These are phyloP conservation scores for Lachancea thermotolerans DNA, from an alignment of 805 yeast genomes.

Conservation along the genomic window DNA sequence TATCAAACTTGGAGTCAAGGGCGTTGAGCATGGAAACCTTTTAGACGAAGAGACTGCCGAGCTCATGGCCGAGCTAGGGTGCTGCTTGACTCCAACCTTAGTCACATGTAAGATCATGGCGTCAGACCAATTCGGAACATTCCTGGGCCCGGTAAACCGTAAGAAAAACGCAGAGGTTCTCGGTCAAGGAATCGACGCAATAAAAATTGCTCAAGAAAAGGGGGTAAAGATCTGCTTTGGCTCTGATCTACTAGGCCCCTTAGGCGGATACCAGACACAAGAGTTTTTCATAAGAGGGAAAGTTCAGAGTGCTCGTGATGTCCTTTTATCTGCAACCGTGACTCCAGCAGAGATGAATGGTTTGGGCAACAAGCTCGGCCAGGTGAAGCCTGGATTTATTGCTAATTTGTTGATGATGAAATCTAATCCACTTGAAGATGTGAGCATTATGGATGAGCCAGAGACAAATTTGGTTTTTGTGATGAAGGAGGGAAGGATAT, in stretches of 20 bases:
- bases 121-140: slow-evolving; percentile 9
- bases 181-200: slow-evolving; percentile 8
- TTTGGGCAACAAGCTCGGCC: slow-evolving; percentile 9
- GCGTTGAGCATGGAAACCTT: slow-evolving; percentile 11
- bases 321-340: too few species aligned
- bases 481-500: slow-evolving; percentile 11
- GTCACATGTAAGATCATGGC: slow-evolving; percentile 11
- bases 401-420: slow-evolving; percentile 11
- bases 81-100: slow-evolving; percentile 11
- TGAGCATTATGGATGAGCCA: slow-evolving; percentile 9
- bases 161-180: slow-evolving; percentile 9
- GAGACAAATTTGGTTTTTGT: slow-evolving; percentile 9
- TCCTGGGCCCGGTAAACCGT: slow-evolving; percentile 6
- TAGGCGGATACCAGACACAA: slow-evolving; percentile 12
- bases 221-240: slow-evolving; percentile 11
- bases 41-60: too few species aligned
- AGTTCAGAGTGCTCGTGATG: too few species aligned
- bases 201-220: slow-evolving; percentile 7
- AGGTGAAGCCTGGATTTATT: slow-evolving; percentile 8
- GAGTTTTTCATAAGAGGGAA: too few species aligned
- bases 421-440: slow-evolving; percentile 9
- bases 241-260: slow-evolving; percentile 10
- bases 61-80: slow-evolving; percentile 9
- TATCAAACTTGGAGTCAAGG: slow-evolving; percentile 9
- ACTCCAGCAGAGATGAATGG: too few species aligned